Evolutionary conservation across 768 basidiomycete species (phyloP), one percentile per base, ranked within the genome.

Genomic region (Amanita rimosa): DNA sequence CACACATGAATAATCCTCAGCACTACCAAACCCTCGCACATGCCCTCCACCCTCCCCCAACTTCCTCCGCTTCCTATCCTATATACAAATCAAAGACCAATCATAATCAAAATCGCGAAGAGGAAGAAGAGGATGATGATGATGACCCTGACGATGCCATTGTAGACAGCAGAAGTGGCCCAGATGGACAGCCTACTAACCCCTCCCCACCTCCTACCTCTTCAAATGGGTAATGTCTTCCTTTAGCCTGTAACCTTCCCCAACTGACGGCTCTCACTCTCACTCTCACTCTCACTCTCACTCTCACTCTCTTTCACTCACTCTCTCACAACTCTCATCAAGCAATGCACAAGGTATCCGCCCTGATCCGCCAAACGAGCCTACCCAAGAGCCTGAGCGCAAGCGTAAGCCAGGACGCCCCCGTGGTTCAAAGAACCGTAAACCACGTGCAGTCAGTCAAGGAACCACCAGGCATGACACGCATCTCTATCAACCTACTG

Each of bases 11-110:
- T 65, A 84, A 84, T 62, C 82, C 83, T 48, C 83, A 86, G 61
- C 82, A 83, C 53, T 85, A 88, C 66, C 84, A 85, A 53, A 82
- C 85, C 22, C 73, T 88, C 56, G 88, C 85, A 48, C 81, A 85
- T 69, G 85, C 85, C 37, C 71, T 88, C 34, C 70, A 83, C 61
- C 81, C 79, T 0, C 81, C 77, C 53, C 67, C 62, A 60, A 64
- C 61, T 45, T 59, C 61, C 39, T n/a, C 54, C 58, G 36, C 50
- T 47, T 57, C 55, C 39, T 62, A 55, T 44, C 50, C 35, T 54
- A 57, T 54, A 56, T 64, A 58, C 34, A 54, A 52, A 40, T 52
- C 58, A 50, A 56, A 56, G 46, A 46, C 16, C 11, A 37, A 33
- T 36, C 38, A 49, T 51, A 49, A 44, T 55, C 48, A 44, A 38